phyloP scores from a whole-genome alignment of 257 asterid genomes.

The Ajuga chamaepitys region DNA sequence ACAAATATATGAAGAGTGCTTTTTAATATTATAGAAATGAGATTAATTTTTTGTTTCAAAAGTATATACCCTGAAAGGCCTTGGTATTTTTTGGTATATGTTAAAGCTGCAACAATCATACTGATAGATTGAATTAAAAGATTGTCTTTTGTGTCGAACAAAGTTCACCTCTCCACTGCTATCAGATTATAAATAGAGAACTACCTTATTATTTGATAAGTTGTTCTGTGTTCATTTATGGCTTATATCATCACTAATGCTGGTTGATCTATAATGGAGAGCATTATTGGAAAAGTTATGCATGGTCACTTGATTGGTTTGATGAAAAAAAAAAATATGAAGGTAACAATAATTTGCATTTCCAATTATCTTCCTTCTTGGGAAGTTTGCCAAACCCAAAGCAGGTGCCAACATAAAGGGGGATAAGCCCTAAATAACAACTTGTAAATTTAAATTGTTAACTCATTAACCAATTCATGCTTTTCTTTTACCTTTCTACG shows the following conservation, averaged over 20 bases:
- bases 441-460: not conserved
- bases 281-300: not conserved
- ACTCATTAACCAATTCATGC: not conserved
- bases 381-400: not conserved
- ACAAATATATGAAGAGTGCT: slow-evolving; percentile 11
- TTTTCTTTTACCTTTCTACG: not conserved
- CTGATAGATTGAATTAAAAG: not conserved
- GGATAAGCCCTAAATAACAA: not conserved
- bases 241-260: not conserved
- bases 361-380: not conserved
- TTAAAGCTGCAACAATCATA: not conserved
- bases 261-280: not conserved
- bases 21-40: slow-evolving; percentile 12
- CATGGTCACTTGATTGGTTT: not conserved
- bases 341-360: not conserved
- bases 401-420: slow-evolving; percentile 2
- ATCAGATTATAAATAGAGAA: not conserved
- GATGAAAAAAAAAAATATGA: not conserved
- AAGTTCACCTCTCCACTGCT: not conserved
- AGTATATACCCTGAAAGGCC: not conserved
- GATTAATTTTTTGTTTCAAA: not conserved
- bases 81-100: not conserved
- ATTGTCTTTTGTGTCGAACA: not conserved
- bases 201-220: not conserved
- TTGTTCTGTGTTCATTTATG: not conserved